Evolutionary conservation across 108 stramenopile genomes (phyloP), one percentile per base, ranked within the genome.

Genomic region (Cyclotella kingstonii): DNA sequence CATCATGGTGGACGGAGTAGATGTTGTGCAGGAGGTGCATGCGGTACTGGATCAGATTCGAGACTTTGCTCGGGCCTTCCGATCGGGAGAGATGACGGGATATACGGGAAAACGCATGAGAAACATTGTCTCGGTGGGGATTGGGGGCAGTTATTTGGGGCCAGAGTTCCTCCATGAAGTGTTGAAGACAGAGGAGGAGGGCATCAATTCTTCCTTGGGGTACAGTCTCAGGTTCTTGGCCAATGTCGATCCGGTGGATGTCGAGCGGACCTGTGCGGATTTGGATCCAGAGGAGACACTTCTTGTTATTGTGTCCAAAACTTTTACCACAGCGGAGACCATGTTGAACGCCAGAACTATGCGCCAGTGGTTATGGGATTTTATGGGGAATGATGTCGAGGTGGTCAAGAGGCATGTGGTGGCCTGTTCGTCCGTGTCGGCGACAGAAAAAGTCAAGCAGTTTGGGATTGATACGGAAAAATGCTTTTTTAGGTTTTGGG

Each of bases 261-360:
- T 98, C 0, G 93, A 94, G 60, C 81, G 96, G 1, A 95, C 98
- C 3, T 89, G 92, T 47, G 83, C 88, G 9, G 97, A 97, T 67
- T 54, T 96, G 19, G 90, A 94, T 66, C 87, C 94, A 0, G 91
- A 94, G 68, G 91, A 94, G 70, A 95, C 93, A 2, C 52, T 97
- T 12, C 87, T 97, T 54, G 81, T 99, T 25, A 84, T 99, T 39
- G 99, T 99, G 5, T 93, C 90, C 63, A 99, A 99, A 75, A 98
- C 97, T n/a, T 99, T 98, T 70, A 98, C 97, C 40, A 99, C 99
- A 5, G 96, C 97, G 1, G 99, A 99, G 80, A 99, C 99, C 36
- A 98, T 99, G 97, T 81, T 98, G 61, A 99, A 99, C 67, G 99
- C 99, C 0, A 73, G 94, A 15, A 96, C 96, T 9, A 86, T 98